Percentiles rank a stretch among this genome's conserved stretches.
These are phyloP conservation scores for Dothistroma pini DNA, from an alignment of 2,329 filamentous ascomycete genomes.

Conservation along the genomic window DNA sequence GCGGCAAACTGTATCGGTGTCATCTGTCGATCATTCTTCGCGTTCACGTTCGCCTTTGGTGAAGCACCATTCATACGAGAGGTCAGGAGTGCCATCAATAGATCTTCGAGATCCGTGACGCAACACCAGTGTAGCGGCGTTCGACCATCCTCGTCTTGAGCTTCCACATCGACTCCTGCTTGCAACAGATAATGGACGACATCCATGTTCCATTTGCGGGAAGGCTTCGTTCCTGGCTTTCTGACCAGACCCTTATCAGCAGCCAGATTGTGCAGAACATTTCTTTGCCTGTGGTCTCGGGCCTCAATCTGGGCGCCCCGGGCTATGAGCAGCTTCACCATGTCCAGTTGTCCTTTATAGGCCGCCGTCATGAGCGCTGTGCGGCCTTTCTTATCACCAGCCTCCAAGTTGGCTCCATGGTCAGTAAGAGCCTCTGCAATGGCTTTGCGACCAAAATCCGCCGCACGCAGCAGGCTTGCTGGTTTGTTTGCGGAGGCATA, in stretches of 20 bases:
- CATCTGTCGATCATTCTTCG: constrained; percentile 23
- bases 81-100: constrained; percentile 19
- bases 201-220: constrained; percentile 19
- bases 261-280: constrained; percentile 42
- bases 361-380: constrained; percentile 45
- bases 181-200: constrained; percentile 25
- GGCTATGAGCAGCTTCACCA: constrained; percentile 38
- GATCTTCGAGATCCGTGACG: constrained; percentile 25
- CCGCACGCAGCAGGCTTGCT: constrained; percentile 21
- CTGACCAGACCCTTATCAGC: constrained; percentile 35
- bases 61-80: constrained; percentile 19
- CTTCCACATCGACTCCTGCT: constrained; percentile 24
- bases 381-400: constrained; percentile 44
- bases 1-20: constrained; percentile 25
- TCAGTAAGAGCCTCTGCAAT: constrained; percentile 21
- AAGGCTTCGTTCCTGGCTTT: constrained; percentile 11
- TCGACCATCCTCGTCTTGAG: constrained; percentile 21
- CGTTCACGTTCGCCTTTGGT: constrained; percentile 19
- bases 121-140: constrained; percentile 29
- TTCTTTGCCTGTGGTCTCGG: constrained; percentile 22
- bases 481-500: constrained; percentile 22
- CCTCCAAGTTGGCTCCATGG: constrained; percentile 21
- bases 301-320: constrained; percentile 25
- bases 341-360: constrained; percentile 40
- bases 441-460: constrained; percentile 17